Base-by-base conservation (phyloP, 2,329 filamentous ascomycete species). In the Xylariomycetidae sp. region DNA sequence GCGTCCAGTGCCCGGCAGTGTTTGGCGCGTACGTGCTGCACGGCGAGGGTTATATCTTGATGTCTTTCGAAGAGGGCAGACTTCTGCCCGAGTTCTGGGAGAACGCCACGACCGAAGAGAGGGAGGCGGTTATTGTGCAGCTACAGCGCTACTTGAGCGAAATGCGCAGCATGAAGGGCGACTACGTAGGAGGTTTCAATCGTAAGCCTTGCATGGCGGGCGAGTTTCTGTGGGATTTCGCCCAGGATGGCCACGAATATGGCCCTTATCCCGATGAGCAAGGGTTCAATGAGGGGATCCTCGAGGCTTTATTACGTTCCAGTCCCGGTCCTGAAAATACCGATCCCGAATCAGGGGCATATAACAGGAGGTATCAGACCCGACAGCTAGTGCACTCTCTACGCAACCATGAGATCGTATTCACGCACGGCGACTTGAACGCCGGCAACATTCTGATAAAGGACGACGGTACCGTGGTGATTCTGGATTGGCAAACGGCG, bases 391-490 rank as follows among this genome's bases (percentile, higher is more conserved):
- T 42, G 18, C 39, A 36, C 14, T 39, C 36, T 29, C 39, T 39
- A 16, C 39, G 37, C 25, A 20, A 16, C 27, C 34, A 37, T 27
- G 37, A 40, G 15, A 31, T 40, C 22, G 37, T 40, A 3, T 40
- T 43, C 27, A 38, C 41, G 7, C 41, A 43, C 25, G 41, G 34
- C 27, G 37, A 41, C 28, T 28, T 43, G 13, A 14, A 41, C 18
- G 10, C 23, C 3, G 25, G 25, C 13, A 41, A 41, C 13, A 41
- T 43, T n/a, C 14, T 43, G 12, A 16, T 43, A 27, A 34, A 22
- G 15, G 37, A 38, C 29, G 34, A 41, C 27, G 14, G 33, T 12
- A 33, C 29, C 4, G 34, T 41, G 6, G 25, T 43, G 16, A 38
- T 40, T 19, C 7, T 38, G 14, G 34, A 40, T 25, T 43, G 37